A percentile compares a stretch with the other conserved stretches of the same genome.
These are phyloP conservation scores for Elaeagnus macrophylla DNA, from an alignment of 306 rosid genomes.

Conservation along the genomic window DNA sequence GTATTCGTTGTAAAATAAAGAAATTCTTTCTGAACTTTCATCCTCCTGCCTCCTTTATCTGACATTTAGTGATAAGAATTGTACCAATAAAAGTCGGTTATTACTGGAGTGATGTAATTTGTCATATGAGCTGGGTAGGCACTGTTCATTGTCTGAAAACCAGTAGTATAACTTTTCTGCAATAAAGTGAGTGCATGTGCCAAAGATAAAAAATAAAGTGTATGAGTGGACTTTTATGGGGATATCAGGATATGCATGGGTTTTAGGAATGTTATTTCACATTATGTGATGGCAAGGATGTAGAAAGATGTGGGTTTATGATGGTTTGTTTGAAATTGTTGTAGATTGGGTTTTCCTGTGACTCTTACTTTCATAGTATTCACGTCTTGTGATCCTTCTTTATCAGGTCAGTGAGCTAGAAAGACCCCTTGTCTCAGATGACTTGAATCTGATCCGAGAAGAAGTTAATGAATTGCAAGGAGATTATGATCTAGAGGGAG, in stretches of 20 bases:
- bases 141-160: not conserved
- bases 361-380: not conserved
- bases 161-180: not conserved
- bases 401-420: conserved; percentile 62
- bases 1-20: no score
- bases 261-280: not conserved
- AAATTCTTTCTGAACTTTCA: no score
- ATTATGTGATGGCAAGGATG: not conserved
- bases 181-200: not conserved
- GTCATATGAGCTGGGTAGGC: not conserved
- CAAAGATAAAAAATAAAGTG: not conserved
- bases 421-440: conserved; percentile 66
- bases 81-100: not conserved
- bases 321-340: not conserved
- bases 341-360: conserved; percentile 9
- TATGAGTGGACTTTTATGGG: conserved; percentile 3
- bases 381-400: conserved; percentile 11
- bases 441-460: conserved; percentile 20
- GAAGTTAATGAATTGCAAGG: conserved; percentile 43
- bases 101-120: not conserved
- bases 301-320: not conserved
- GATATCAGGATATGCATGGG: not conserved
- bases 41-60: not conserved
- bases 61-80: not conserved
- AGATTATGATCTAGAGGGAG: conserved; percentile 86